Percentiles rank a stretch among this genome's conserved stretches.
Conservation (phyloP, 2,329 filamentous ascomycete genomes). For the Parastagonospora nodorum region DNA sequence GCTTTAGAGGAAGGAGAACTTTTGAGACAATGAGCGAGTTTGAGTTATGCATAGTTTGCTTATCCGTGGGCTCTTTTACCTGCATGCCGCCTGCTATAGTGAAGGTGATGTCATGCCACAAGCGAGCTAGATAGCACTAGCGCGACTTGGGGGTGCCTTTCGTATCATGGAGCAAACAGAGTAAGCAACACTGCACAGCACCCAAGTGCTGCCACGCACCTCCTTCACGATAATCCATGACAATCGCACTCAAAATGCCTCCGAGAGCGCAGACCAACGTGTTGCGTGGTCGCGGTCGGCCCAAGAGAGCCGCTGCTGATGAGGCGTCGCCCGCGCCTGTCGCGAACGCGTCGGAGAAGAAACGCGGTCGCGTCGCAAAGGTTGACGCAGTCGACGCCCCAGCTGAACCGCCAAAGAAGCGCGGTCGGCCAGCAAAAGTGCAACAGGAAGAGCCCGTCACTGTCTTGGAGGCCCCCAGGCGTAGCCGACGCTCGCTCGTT, state of each 20-base stretch:
- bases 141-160: no score
- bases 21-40: neutral
- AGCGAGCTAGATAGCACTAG: no score
- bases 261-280: constrained; percentile 13
- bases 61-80: no score
- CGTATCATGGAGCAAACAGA: no score
- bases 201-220: neutral
- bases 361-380: constrained; percentile 25
- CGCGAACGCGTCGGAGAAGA: constrained; percentile 13
- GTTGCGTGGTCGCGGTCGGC: constrained; percentile 15
- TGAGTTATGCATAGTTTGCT: neutral
- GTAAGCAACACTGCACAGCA: neutral
- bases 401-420: constrained; percentile 22
- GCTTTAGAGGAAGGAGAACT: constrained; percentile 12
- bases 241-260: constrained; percentile 12
- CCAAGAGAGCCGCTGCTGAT: constrained; percentile 12
- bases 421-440: constrained; percentile 25
- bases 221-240: neutral
- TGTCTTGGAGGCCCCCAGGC: constrained; percentile 11
- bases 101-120: no score
- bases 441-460: constrained; percentile 8
- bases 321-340: constrained; percentile 6
- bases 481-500: constrained; percentile 16
- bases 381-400: neutral
- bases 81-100: no score